Percentiles rank a stretch among this genome's conserved stretches.
Conservation (phyloP, 2,329 filamentous ascomycete genomes). For the Bipolaris gigantea region DNA sequence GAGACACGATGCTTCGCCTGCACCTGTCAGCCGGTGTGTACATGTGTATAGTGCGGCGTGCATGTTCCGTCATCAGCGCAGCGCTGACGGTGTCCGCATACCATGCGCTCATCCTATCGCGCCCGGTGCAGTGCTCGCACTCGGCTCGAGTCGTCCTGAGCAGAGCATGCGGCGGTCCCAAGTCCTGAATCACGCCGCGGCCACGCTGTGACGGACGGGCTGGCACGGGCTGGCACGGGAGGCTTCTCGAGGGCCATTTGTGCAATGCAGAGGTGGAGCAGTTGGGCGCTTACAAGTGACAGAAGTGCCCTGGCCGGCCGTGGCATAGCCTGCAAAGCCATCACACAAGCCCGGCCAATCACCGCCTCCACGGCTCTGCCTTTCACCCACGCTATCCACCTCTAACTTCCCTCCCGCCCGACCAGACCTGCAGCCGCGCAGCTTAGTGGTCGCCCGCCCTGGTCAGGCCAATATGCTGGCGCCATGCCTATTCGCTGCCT, state of each 20-base stretch:
- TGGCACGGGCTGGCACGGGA: slow-evolving; percentile 17
- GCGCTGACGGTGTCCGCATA: slow-evolving; percentile 15
- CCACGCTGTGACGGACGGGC: slow-evolving; percentile 34
- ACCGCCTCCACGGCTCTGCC: slow-evolving; percentile 11
- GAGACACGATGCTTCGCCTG: slow-evolving; percentile 3
- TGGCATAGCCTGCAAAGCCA: slow-evolving; percentile 23
- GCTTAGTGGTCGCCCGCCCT: slow-evolving; percentile 37
- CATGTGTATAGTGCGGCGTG: slow-evolving; percentile 11
- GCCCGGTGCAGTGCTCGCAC: not conserved
- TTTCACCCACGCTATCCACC: slow-evolving; percentile 23
- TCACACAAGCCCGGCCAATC: slow-evolving; percentile 31
- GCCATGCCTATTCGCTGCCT: slow-evolving; percentile 31
- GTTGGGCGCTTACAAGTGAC: slow-evolving; percentile 36
- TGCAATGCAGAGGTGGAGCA: slow-evolving; percentile 20
- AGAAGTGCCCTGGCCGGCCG: slow-evolving; percentile 24
- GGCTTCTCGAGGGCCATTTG: not conserved
- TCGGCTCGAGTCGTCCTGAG: not conserved
- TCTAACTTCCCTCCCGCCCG: slow-evolving; percentile 31
- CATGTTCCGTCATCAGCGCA: not conserved
- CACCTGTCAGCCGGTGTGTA: not conserved
- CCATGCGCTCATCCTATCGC: not conserved
- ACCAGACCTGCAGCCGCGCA: slow-evolving; percentile 22
- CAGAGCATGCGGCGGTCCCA: slow-evolving; percentile 5
- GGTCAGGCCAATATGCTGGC: slow-evolving; percentile 35
- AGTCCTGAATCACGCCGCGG: slow-evolving; percentile 25